Evolutionary conservation across 1,284 basidiomycete species (phyloP), one percentile per base, ranked within the genome.

Genomic region (Moesziomyces aphidis): DNA sequence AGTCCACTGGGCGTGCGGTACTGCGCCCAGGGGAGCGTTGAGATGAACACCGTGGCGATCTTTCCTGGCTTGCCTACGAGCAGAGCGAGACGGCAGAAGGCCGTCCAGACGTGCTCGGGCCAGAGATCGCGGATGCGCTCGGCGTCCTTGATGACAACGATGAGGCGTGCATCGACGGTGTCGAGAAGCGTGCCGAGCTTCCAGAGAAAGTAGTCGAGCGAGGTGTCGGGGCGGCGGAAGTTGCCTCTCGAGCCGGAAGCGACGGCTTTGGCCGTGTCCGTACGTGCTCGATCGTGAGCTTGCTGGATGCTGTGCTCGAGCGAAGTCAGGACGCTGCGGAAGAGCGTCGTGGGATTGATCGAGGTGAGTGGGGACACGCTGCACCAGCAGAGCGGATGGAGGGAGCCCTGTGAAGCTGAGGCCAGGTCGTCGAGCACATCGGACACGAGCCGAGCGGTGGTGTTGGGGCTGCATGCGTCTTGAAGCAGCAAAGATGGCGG

Each of bases 121-220:
- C 81, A 83, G 1, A 81, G 47, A 47, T 81, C 81, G 22, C 81
- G 66, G 28, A 76, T 77, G 2, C 81, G 61, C 34, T 81, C 77
- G 0, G 81, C 75, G 42, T 79, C 69, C 19, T 78, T 61, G 51
- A 83, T 61, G 17, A 76, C 67, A 13, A 83, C 26, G 13, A 79
- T 57, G 15, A 76, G 19, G 28, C 60, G 62, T 9, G 48, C 54
- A n/a, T 47, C n/a, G 36, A 50, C 36, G 4, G 52, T 34, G 24
- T 57, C 52, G 13, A 73, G 28, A 15, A 70, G 26, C 13, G 59
- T 47, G 7, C 49, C 31, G 9, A 73, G 60, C 24, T 53, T 62
- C 55, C 58, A 72, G 19, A 68, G 58, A 21, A 74, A 76, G 34
- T 59, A 66, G 58, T 78, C 76, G 26, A 75, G 39, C 0, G 72